These are phyloP conservation scores for Quercus berberidifolia DNA, from an alignment of 306 rosid species.

Conservation along the genomic window DNA sequence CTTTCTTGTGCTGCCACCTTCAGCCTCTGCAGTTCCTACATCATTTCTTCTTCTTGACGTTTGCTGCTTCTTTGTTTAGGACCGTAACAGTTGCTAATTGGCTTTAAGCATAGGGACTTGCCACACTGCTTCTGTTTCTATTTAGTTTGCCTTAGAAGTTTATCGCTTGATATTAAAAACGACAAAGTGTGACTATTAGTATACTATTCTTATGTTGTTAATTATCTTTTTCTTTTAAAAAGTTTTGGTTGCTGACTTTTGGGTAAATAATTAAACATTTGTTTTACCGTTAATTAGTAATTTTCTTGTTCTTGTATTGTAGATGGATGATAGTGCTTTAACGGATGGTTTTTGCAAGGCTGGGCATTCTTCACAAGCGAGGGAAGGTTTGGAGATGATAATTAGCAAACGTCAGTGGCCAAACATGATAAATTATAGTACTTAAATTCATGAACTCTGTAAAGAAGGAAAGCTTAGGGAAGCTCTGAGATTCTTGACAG, in stretches of 20 bases:
- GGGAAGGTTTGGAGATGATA: constrained; percentile 63
- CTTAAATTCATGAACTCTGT: constrained; percentile 70
- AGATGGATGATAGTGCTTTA: constrained; percentile 88
- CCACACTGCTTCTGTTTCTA: constrained; percentile 24
- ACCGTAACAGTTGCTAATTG: constrained; percentile 62
- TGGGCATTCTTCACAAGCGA: constrained; percentile 62
- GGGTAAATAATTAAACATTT: background rate
- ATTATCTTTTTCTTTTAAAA: background rate
- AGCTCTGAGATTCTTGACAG: constrained; percentile 81
- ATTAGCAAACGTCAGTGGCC: constrained; percentile 46
- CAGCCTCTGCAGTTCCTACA: background rate
- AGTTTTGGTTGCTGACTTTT: constrained; percentile 2
- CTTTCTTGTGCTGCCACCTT: background rate
- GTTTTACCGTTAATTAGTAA: constrained; percentile 13
- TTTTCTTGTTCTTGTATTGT: constrained; percentile 44
- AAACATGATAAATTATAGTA: constrained; percentile 68
- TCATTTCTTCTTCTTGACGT: constrained; percentile 32
- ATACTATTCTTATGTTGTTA: background rate
- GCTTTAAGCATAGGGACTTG: constrained; percentile 57
- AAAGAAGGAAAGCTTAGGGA: constrained; percentile 63
- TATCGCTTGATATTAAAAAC: background rate
- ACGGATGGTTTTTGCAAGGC: constrained; percentile 82
- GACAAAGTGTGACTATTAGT: background rate
- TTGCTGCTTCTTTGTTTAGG: constrained; percentile 67
- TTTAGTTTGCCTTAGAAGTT: constrained; percentile 29